These are phyloP conservation scores for Monosporozyma solicola DNA, from an alignment of 805 yeast genomes.

Conservation along the genomic window DNA sequence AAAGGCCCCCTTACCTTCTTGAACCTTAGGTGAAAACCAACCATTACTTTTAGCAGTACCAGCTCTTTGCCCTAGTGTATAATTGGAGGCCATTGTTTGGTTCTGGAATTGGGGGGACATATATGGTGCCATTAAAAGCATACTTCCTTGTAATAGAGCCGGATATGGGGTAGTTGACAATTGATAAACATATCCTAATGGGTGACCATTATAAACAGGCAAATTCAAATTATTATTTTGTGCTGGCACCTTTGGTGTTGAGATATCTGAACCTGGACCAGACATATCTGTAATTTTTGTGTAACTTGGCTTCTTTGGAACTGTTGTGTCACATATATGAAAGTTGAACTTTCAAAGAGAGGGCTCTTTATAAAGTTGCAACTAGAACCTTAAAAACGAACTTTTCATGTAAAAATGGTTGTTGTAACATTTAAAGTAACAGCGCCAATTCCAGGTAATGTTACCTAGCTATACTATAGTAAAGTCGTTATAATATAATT, in stretches of 20 bases:
- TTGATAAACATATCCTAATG: constrained; percentile 14
- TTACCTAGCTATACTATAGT: too few species aligned
- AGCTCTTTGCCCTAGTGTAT: neutral
- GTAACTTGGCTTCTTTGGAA: neutral
- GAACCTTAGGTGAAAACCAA: neutral
- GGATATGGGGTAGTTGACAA: constrained; percentile 40
- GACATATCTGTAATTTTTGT: neutral
- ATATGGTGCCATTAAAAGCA: constrained; percentile 28
- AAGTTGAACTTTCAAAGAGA: neutral
- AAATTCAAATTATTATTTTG: neutral
- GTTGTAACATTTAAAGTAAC: neutral
- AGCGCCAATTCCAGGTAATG: too few species aligned
- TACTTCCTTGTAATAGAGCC: constrained; percentile 20
- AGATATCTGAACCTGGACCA: neutral
- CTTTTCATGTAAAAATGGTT: neutral
- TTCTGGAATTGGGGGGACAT: neutral
- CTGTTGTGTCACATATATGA: neutral
- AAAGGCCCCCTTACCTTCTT: neutral
- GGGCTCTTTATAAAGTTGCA: neutral
- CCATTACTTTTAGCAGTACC: neutral
- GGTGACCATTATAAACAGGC: neutral
- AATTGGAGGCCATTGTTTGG: neutral
- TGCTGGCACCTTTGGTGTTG: neutral
- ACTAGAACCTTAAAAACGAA: neutral
- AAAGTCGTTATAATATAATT: too few species aligned